A percentile compares a stretch with the other conserved stretches of the same genome.
Evolutionary conservation across 768 basidiomycete species (phyloP).

Genomic region (Scleroderma bovista): DNA sequence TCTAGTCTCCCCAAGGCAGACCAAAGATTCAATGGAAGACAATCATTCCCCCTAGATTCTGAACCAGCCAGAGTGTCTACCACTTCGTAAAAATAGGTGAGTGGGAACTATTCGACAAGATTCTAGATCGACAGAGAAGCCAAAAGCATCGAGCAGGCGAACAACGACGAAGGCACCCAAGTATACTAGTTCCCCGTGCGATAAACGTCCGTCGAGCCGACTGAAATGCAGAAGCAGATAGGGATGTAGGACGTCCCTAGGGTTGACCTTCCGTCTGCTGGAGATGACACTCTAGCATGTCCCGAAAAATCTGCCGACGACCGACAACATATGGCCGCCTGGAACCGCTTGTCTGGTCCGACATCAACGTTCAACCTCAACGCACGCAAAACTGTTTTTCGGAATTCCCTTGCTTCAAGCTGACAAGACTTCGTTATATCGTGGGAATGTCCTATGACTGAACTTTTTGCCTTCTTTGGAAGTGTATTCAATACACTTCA

Average conservation of each 20-base stretch:
- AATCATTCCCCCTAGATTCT: too few relatives aligned
- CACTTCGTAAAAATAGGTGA: constrained; percentile 28
- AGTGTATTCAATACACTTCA: too few relatives aligned
- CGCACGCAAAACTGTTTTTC: constrained; percentile 37
- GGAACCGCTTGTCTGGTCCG: constrained; percentile 19
- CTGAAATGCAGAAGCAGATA: constrained; percentile 34
- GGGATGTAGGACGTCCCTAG: constrained; percentile 18
- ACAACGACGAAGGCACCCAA: constrained; percentile 42
- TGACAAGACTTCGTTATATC: too few relatives aligned
- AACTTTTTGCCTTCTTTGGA: too few relatives aligned
- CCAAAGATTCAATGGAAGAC: too few relatives aligned
- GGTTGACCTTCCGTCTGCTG: constrained; percentile 12
- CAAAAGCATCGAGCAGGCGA: constrained; percentile 23
- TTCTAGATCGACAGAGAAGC: constrained; percentile 28
- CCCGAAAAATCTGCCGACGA: constrained; percentile 40
- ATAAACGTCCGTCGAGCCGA: constrained; percentile 42
- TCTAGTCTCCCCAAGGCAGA: too few relatives aligned
- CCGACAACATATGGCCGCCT: constrained; percentile 20
- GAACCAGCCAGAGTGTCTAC: not conserved
- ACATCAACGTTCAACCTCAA: constrained; percentile 11
- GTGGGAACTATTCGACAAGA: constrained; percentile 38
- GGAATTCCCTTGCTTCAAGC: too few relatives aligned
- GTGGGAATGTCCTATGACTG: too few relatives aligned
- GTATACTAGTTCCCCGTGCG: constrained; percentile 40
- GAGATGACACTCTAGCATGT: constrained; percentile 37